Conservation (phyloP, 2,329 filamentous ascomycete species). For the Dactylellina leptospora region DNA sequence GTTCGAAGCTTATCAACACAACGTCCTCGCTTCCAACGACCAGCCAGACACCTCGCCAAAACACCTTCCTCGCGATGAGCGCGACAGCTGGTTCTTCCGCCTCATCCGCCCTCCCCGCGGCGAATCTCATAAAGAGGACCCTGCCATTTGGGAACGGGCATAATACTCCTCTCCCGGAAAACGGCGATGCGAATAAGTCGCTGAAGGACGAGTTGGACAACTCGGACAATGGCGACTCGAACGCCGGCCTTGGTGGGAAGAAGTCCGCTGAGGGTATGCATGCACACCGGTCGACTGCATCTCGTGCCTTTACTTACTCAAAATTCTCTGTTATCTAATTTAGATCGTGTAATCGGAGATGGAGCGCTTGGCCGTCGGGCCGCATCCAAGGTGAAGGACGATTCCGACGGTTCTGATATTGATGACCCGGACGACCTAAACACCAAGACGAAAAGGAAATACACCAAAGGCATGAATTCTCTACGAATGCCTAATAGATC, state of each 20-base stretch:
- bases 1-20: conserved; percentile 24
- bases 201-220: conserved; percentile 55
- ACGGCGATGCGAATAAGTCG: conserved; percentile 18
- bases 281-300: no score
- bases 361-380: background rate
- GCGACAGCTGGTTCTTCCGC: conserved; percentile 41
- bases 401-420: conserved; percentile 53
- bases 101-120: conserved; percentile 19
- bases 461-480: conserved; percentile 74
- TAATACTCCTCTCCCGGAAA: conserved; percentile 28
- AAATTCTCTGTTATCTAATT: no score
- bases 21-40: conserved; percentile 6
- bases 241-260: no score
- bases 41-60: background rate
- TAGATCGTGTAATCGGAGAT: no score
- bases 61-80: conserved; percentile 33
- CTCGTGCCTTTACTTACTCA: no score
- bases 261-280: no score
- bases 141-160: conserved; percentile 42
- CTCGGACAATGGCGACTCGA: conserved; percentile 73
- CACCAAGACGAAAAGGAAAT: conserved; percentile 83
- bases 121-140: conserved; percentile 18
- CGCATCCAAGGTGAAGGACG: conserved; percentile 53
- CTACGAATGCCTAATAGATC: background rate
- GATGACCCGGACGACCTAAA: conserved; percentile 75